phyloP scores from a whole-genome alignment of 768 basidiomycete species.

The Boletus subcaerulescens region DNA sequence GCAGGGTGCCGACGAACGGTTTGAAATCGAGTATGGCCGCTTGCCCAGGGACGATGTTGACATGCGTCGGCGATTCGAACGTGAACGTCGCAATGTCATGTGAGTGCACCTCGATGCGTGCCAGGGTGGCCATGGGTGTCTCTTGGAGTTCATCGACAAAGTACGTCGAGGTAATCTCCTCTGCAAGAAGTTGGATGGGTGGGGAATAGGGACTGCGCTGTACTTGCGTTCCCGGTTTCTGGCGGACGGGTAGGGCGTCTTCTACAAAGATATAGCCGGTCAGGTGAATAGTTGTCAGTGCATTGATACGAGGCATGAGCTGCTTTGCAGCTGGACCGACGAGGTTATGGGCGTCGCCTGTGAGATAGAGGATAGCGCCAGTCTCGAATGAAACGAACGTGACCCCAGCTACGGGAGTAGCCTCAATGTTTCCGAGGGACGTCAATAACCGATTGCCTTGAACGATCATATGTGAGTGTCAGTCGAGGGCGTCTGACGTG shows the following conservation, averaged over 20 bases:
- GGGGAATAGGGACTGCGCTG: slow-evolving; percentile 56
- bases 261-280: slow-evolving; percentile 54
- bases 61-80: slow-evolving; percentile 36
- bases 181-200: slow-evolving; percentile 51
- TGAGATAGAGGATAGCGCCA: slow-evolving; percentile 63
- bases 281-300: slow-evolving; percentile 46
- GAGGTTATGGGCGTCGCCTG: slow-evolving; percentile 53
- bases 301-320: slow-evolving; percentile 56
- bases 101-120: slow-evolving; percentile 42
- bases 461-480: neutral
- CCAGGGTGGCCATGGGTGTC: slow-evolving; percentile 29
- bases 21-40: slow-evolving; percentile 54
- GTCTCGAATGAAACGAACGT: slow-evolving; percentile 52
- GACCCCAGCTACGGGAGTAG: slow-evolving; percentile 53
- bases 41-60: slow-evolving; percentile 47
- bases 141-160: slow-evolving; percentile 19
- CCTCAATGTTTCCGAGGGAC: slow-evolving; percentile 63
- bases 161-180: slow-evolving; percentile 40
- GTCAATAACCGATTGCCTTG: slow-evolving; percentile 61
- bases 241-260: slow-evolving; percentile 56
- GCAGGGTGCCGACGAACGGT: slow-evolving; percentile 43
- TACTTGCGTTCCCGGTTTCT: slow-evolving; percentile 31
- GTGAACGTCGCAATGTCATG: slow-evolving; percentile 53
- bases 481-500: neutral
- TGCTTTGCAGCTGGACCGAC: slow-evolving; percentile 39